Conservation (phyloP, 139 green algal species). For the Zygnema circumcarinatum region DNA sequence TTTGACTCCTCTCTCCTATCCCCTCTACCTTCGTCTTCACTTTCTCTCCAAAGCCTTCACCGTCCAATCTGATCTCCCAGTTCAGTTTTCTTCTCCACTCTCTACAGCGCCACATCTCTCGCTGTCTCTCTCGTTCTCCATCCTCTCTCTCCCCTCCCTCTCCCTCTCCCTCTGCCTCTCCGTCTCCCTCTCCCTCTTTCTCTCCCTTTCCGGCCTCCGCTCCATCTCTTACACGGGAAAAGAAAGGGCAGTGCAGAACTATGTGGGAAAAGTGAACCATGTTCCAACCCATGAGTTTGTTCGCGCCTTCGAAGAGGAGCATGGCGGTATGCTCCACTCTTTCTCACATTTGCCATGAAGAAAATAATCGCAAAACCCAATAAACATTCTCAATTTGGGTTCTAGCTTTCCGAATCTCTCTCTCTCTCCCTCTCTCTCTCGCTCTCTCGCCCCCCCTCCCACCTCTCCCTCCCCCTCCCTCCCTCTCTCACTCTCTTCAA, state of each 20-base stretch:
- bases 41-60: too few relatives aligned
- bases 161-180: background rate
- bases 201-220: too few relatives aligned
- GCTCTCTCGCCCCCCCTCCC: background rate
- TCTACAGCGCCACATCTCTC: background rate
- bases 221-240: too few relatives aligned
- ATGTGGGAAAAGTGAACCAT: conserved; percentile 37
- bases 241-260: conserved; percentile 50
- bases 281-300: conserved; percentile 55
- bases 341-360: too few relatives aligned
- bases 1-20: background rate
- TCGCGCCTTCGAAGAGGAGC: conserved; percentile 48
- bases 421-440: background rate
- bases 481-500: background rate
- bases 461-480: background rate
- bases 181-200: background rate
- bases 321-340: too few relatives aligned
- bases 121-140: background rate
- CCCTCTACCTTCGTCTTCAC: background rate
- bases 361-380: too few relatives aligned
- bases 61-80: background rate
- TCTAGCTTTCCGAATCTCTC: background rate
- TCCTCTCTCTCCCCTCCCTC: background rate
- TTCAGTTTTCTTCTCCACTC: background rate
- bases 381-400: too few relatives aligned